Evolutionary conservation across 148 eudicot genomes (phyloP), one percentile per base, ranked within the genome.

Genomic region (Limonium bicolor): DNA sequence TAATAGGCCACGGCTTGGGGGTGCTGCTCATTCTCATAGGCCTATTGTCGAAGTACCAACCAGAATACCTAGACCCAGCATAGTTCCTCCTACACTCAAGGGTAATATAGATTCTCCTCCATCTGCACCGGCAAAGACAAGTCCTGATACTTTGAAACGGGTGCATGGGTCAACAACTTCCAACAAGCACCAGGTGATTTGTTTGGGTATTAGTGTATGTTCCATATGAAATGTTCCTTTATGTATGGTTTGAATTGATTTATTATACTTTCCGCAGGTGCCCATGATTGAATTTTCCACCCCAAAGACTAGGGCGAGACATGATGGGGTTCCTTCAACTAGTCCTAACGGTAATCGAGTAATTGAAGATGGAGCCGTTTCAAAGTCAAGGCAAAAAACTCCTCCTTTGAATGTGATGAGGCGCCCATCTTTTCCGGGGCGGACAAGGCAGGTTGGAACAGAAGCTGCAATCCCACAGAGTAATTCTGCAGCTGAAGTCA

Each of bases 131-230:
- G 55, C 73, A 53, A 83, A 68, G 63, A 40, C 53, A 33, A 63
- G 72, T 58, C 60, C 69, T 41, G 95, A 85, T 57, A 75, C 73
- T 46, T 55, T 39, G 12, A 80, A 71, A 59, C 64, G 73, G 53
- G 59, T 37, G 35, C 75, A 64, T 53, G 87, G 77, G 50, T 48
- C 73, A 48, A n/a, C n/a, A n/a, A 56, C 59, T 57, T 48, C 94
- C 46, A 33, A 68, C 56, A 92, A 85, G 66, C 88, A 81, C 62
- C 94, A 85, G 86, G 94, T 85, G 62, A 22, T 39, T 19, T 21
- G 7, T 36, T 7, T 37, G 39, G 51, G 8, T 5, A 24, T 43
- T 17, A 31, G 4, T 20, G 19, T 21, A 16, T 31, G 10, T 11
- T 27, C 23, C 10, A 8, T 48, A 41, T 7, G 43, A 2, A 13